These are phyloP conservation scores for Bipolaris victoriae DNA, from an alignment of 2,329 filamentous ascomycete species.

Conservation along the genomic window DNA sequence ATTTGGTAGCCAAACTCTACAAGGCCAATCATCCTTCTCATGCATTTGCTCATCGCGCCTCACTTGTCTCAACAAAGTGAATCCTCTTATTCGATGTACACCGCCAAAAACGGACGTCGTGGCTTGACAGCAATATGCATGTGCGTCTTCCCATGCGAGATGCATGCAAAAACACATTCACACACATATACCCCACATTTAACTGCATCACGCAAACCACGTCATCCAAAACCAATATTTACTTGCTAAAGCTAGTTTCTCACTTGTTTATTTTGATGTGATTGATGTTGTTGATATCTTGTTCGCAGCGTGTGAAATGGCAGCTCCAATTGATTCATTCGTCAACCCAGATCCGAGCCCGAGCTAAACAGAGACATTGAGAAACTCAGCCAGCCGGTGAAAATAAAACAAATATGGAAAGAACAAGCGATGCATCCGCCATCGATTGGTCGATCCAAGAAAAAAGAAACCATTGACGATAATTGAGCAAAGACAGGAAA, in stretches of 20 bases:
- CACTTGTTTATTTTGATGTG: not conserved
- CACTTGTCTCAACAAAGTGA: not conserved
- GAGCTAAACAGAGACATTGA: too few species aligned
- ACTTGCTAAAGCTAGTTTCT: not conserved
- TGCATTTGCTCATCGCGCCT: not conserved
- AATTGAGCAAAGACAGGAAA: not conserved
- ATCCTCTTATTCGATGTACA: not conserved
- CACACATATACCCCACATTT: not conserved
- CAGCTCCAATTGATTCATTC: not conserved
- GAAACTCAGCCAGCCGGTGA: not conserved
- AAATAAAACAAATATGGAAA: not conserved
- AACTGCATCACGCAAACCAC: slow-evolving; percentile 2
- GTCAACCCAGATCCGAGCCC: not conserved
- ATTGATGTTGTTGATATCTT: not conserved
- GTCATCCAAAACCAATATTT: slow-evolving; percentile 2
- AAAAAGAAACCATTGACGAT: not conserved
- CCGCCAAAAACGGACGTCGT: not conserved
- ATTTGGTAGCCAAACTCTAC: not conserved
- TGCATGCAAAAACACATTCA: slow-evolving; percentile 1
- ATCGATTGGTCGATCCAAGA: not conserved
- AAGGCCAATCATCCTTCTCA: not conserved
- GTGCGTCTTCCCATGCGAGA: not conserved
- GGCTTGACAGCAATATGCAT: slow-evolving; percentile 3
- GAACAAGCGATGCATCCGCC: not conserved
- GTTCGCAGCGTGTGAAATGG: not conserved